Percentiles rank a stretch among this genome's conserved stretches.
Evolutionary conservation across 2,329 filamentous ascomycete species (phyloP).

Genomic region (Colletotrichum tofieldiae): DNA sequence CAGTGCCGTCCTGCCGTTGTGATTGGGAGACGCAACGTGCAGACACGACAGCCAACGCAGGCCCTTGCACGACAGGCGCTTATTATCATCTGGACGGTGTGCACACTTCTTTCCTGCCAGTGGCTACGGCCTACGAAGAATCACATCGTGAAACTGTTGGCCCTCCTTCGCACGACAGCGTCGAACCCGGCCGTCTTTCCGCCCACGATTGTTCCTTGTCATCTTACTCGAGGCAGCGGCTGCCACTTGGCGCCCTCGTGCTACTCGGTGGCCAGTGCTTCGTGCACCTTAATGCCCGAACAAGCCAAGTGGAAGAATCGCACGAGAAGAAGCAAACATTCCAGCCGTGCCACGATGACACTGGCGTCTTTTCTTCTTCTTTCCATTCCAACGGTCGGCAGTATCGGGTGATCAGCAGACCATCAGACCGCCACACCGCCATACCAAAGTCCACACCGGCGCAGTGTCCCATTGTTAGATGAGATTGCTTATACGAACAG

Average conservation of each 20-base stretch:
- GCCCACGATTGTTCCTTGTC: not conserved
- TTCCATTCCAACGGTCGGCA: constrained; percentile 23
- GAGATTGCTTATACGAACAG: constrained; percentile 23
- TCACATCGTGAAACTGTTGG: not conserved
- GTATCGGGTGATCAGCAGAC: constrained; percentile 22
- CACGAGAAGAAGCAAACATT: constrained; percentile 40
- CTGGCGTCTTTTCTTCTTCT: constrained; percentile 12
- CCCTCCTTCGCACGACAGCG: constrained; percentile 28
- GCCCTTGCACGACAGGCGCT: constrained; percentile 35
- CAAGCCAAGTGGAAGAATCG: constrained; percentile 11
- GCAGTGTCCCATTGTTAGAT: constrained; percentile 9
- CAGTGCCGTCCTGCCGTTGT: not conserved
- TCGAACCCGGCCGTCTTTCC: not conserved
- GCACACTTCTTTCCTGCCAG: not conserved
- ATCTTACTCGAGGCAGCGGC: constrained; percentile 36
- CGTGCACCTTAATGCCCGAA: constrained; percentile 12
- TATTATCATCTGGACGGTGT: not conserved
- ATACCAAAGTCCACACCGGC: not conserved
- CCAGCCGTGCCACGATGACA: constrained; percentile 31
- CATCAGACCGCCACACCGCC: not conserved
- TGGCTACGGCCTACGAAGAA: not conserved
- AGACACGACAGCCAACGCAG: constrained; percentile 10
- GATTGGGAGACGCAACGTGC: constrained; percentile 13
- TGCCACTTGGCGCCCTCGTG: constrained; percentile 29
- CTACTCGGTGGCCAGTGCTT: constrained; percentile 14